Conservation (phyloP, 345 rosid genomes). For the Bruguiera gymnorhiza region DNA sequence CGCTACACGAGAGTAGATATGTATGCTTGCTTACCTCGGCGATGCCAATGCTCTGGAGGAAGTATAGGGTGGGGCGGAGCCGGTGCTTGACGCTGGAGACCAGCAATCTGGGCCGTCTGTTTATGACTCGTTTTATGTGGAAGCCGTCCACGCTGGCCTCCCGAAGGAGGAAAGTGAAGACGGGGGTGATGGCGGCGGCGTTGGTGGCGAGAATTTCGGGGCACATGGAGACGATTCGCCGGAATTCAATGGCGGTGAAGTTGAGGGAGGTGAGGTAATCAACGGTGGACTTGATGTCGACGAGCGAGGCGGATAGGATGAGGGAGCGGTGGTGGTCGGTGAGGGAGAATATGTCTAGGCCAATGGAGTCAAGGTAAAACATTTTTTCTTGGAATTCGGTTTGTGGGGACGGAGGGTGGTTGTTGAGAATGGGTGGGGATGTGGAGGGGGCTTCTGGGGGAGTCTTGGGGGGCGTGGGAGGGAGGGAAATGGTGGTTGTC, state of each 20-base stretch:
- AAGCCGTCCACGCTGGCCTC: constrained; percentile 59
- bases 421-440: constrained; percentile 9
- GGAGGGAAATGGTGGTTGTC: constrained; percentile 42
- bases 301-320: constrained; percentile 43
- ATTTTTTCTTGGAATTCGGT: constrained; percentile 60
- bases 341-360: constrained; percentile 64
- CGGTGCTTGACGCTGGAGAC: constrained; percentile 55
- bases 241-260: constrained; percentile 55
- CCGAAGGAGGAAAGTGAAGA: constrained; percentile 88
- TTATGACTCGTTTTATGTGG: constrained; percentile 50
- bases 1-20: constrained; percentile 73
- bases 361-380: constrained; percentile 74
- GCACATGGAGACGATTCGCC: constrained; percentile 72
- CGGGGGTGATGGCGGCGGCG: constrained; percentile 42
- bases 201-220: constrained; percentile 54
- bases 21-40: constrained; percentile 62
- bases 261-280: constrained; percentile 54
- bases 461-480: constrained; percentile 39
- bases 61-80: constrained; percentile 72
- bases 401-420: constrained; percentile 13
- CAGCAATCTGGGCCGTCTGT: constrained; percentile 81
- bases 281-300: constrained; percentile 54
- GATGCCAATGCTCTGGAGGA: constrained; percentile 77
- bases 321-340: constrained; percentile 52
- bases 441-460: constrained; percentile 24